Conservation (phyloP, 2,329 filamentous ascomycete genomes). For the Seiridium cupressi region DNA sequence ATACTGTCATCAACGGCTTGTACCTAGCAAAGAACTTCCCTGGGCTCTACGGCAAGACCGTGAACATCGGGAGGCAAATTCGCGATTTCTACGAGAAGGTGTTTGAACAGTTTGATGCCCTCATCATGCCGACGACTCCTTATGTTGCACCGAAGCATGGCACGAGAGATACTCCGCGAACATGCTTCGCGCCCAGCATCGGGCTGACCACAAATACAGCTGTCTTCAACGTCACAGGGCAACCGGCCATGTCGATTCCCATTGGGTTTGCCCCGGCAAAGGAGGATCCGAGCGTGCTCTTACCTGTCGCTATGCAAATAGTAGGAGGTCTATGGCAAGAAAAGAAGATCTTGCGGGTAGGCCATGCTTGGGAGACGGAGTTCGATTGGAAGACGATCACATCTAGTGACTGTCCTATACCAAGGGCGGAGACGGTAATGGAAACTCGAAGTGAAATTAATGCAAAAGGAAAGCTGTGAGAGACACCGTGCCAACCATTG, state of each 20-base stretch:
- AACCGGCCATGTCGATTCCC: conserved; percentile 25
- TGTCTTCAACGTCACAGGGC: conserved; percentile 12
- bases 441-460: no score
- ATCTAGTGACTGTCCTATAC: not conserved
- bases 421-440: no score
- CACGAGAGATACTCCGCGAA: not conserved
- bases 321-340: conserved; percentile 25
- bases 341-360: conserved; percentile 21
- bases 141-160: conserved; percentile 11
- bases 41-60: conserved; percentile 18
- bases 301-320: conserved; percentile 25
- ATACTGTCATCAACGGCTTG: conserved; percentile 20
- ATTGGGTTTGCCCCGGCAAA: conserved; percentile 24
- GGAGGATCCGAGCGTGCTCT: conserved; percentile 21
- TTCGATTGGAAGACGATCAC: conserved; percentile 18
- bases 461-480: no score
- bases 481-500: no score
- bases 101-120: conserved; percentile 21
- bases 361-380: conserved; percentile 25
- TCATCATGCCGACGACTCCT: conserved; percentile 25
- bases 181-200: not conserved
- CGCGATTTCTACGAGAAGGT: conserved; percentile 22
- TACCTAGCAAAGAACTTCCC: conserved; percentile 23
- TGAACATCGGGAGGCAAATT: conserved; percentile 20
- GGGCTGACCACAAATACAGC: not conserved